Evolutionary conservation across 306 rosid genomes (phyloP), one percentile per base, ranked within the genome.

Genomic region (Senna tora): DNA sequence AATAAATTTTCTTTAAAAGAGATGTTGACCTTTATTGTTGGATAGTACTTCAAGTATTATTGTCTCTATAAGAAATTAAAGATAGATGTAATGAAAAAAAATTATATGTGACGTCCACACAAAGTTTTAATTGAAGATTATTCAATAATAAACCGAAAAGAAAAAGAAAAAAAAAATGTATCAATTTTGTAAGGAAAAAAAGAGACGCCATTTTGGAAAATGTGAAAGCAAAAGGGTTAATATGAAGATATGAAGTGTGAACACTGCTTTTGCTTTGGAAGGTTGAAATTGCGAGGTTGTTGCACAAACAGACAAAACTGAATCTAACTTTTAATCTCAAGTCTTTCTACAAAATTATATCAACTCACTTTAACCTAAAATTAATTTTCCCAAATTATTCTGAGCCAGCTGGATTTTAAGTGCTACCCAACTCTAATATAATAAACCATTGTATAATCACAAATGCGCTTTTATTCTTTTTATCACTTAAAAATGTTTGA

Each of bases 221-320:
- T 36, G 20, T 4, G 16, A 49, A 52, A 14, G 34, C 5, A 46
- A 73, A 73, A 38, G 12, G 42, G 2, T 12, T 13, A 14, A 58
- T 34, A 13, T 3, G 14, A 16, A 43, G 65, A 33, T 34, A 14
- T 28, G 1, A 30, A 9, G 67, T 58, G 41, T 58, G 75, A 76
- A 67, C 53, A 14, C 51, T 28, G 25, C 73, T 55, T 65, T 71
- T 56, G 15, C 43, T 66, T 66, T n/a, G 21, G 36, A 34, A 30
- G 14, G 46, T 33, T 54, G 55, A 53, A 70, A 52, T 54, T 32
- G n/a, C n/a, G n/a, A n/a, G n/a, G n/a, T n/a, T n/a, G n/a, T n/a
- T n/a, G 33, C 46, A 17, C 47, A 71, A 71, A 71, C 57, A 56
- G 68, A 78, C 82, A 78, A 65, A 77, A 43, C 52, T 42, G 43